Evolutionary conservation across 345 rosid genomes (phyloP), one percentile per base, ranked within the genome.

Genomic region (Mercurialis annua): DNA sequence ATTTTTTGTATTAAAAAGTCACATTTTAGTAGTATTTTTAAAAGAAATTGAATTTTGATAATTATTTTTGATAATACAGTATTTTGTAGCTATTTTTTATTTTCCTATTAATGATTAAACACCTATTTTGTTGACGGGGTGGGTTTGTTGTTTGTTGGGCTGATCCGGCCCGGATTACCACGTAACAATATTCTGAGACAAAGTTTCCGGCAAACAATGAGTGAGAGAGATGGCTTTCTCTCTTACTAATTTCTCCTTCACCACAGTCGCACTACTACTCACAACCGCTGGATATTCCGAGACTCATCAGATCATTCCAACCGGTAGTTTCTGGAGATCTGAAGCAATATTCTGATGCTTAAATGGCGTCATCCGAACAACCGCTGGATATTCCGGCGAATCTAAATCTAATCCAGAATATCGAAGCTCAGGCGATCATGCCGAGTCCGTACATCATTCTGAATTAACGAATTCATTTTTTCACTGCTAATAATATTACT

Each of bases 291-390:
- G n/a, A 2, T 78, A 29, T 18, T 70, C 8, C 60, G 36, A 20
- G 82, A 78, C 34, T 73, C 79, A 2, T 75, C 86, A 1, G 82
- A 77, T 51, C 86, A 59, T n/a, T n/a, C n/a, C n/a, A n/a, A n/a
- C 30, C 3, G 97, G 99, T 0, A 81, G 99, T 84, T 93, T 93
- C 89, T 93, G 88, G 99, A 78, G 99, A 79, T 90, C 97, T 24
- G 99, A 93, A 61, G 88, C 99, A 1, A 89, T 81, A 6, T 93
- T 93, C 71, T 96, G 99, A 0, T 93, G 99, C 82, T 72, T 87
- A 53, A 56, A 83, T 23, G 99, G 99, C 63, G 92, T 90, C 34
- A 81, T 89, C 0, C 86, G 91, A 46, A 90, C 97, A 30, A 82
- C 90, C 0, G 76, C 67, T 10, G 96, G 95, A 17, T 93, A 91